Conservation (phyloP, 345 rosid genomes). For the Carallia brachiata region DNA sequence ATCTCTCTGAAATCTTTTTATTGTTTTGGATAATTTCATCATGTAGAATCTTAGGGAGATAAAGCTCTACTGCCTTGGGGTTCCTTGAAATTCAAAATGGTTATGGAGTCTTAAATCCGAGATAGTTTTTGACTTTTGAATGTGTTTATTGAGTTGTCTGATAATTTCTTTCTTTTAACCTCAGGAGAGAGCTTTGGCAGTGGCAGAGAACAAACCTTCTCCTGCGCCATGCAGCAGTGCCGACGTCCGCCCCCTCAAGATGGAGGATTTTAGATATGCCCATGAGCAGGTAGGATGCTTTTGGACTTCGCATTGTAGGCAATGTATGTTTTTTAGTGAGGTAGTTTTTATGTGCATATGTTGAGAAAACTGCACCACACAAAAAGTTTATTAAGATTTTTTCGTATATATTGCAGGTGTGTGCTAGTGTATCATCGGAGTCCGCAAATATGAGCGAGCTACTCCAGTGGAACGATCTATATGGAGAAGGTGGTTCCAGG, state of each 20-base stretch:
- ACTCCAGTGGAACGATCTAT: slow-evolving; percentile 90
- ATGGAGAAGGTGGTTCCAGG: slow-evolving; percentile 98
- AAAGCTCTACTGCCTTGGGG: no score
- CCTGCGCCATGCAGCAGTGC: slow-evolving; percentile 69
- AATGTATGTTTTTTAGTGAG: neutral
- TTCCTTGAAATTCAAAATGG: neutral
- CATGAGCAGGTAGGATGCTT: slow-evolving; percentile 82
- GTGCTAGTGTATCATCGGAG: slow-evolving; percentile 94
- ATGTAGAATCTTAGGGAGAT: no score
- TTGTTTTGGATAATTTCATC: no score
- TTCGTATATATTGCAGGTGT: slow-evolving; percentile 49
- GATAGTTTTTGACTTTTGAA: neutral
- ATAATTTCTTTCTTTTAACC: neutral
- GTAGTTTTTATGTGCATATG: neutral
- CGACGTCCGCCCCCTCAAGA: slow-evolving; percentile 70
- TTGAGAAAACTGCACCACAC: neutral
- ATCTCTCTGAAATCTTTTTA: no score
- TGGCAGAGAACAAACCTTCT: slow-evolving; percentile 58
- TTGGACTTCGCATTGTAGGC: neutral
- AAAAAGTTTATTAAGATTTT: neutral
- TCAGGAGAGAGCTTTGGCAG: slow-evolving; percentile 68
- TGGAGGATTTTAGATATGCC: slow-evolving; percentile 81
- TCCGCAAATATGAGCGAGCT: slow-evolving; percentile 91
- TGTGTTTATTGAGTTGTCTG: no score
- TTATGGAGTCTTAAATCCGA: neutral